Base-by-base conservation (phyloP, 345 rosid species). In the Fremontodendron californicum region DNA sequence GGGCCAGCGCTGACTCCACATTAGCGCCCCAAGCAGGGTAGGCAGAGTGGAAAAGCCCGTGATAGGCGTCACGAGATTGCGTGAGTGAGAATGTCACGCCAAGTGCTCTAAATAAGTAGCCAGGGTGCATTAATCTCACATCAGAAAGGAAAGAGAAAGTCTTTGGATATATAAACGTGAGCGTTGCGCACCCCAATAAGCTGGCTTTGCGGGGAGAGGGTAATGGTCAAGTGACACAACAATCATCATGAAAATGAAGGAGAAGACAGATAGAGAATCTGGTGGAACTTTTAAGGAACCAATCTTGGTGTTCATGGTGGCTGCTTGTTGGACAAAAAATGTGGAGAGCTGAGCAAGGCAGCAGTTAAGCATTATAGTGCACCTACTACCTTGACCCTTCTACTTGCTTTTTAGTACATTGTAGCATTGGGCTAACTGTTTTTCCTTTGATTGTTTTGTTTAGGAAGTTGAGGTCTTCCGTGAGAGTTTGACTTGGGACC, bases 281-380 rank as follows among this genome's bases (percentile, higher is more conserved):
- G 98, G 98, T 54, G 98, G 94, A 64, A 94, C 89, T 57, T 73
- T 85, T 9, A 91, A 73, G 67, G 89, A 86, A 33, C 94, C 95
- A 11, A 93, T 80, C 76, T 79, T 86, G 19, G 97, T 91, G 73
- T 93, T 82, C 98, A 91, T 93, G 21, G 95, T 93, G 54, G 97
- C 87, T 55, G 97, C 93, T 88, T 94, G 97, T 63, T 94, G 98
- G 75, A 93, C 89, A 1, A 98, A 94, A 68, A 94, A 94, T 12
- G 98, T 93, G 0, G 95, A 93, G 75, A 94, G 98, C 80, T 94
- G 97, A 80, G 97, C 97, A n/a, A 94, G 91, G 82, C 98, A 94
- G 74, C 97, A 87, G 77, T 94, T 93, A 23, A 94, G 84, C 91
- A 93, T 89, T 78, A 94, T 93, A 29, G 95, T 90, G 5, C 93